phyloP scores from a whole-genome alignment of 495 filamentous ascomycete genomes.

The Penicillium lagena region DNA sequence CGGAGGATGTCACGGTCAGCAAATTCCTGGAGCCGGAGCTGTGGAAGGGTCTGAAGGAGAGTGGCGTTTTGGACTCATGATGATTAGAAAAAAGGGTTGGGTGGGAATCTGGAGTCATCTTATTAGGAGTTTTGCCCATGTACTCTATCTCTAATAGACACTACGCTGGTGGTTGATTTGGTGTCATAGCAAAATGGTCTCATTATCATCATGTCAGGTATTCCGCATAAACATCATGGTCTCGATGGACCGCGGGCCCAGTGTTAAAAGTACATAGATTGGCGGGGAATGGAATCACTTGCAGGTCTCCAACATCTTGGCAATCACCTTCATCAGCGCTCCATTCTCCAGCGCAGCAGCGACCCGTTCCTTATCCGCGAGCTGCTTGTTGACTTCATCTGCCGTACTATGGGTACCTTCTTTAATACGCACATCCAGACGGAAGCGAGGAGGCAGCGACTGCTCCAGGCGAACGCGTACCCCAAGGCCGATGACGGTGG shows the following conservation, averaged over 20 bases:
- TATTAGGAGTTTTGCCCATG: not conserved
- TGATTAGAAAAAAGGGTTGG: not conserved
- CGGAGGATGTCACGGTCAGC: slow-evolving; percentile 89
- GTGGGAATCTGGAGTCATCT: not conserved
- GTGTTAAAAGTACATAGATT: too few species aligned
- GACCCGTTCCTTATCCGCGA: slow-evolving; percentile 93
- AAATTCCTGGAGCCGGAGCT: slow-evolving; percentile 95
- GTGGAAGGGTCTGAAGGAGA: slow-evolving; percentile 80
- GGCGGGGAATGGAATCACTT: slow-evolving; percentile 19
- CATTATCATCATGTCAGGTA: too few species aligned
- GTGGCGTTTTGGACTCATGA: slow-evolving; percentile 74
- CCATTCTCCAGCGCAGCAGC: slow-evolving; percentile 92
- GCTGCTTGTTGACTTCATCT: slow-evolving; percentile 91
- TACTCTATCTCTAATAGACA: not conserved
- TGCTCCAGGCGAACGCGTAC: slow-evolving; percentile 88
- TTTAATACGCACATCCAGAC: slow-evolving; percentile 89
- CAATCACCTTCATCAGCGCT: slow-evolving; percentile 76
- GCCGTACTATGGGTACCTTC: slow-evolving; percentile 92
- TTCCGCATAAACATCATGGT: too few species aligned
- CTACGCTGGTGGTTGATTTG: not conserved
- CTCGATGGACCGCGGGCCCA: too few species aligned
- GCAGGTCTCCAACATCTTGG: slow-evolving; percentile 90
- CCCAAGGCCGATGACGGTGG: slow-evolving; percentile 92
- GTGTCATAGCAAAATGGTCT: not conserved
- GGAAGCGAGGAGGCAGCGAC: slow-evolving; percentile 83